Evolutionary conservation across 2,329 filamentous ascomycete genomes (phyloP), one percentile per base, ranked within the genome.

Genomic region (Penicillium sp.): DNA sequence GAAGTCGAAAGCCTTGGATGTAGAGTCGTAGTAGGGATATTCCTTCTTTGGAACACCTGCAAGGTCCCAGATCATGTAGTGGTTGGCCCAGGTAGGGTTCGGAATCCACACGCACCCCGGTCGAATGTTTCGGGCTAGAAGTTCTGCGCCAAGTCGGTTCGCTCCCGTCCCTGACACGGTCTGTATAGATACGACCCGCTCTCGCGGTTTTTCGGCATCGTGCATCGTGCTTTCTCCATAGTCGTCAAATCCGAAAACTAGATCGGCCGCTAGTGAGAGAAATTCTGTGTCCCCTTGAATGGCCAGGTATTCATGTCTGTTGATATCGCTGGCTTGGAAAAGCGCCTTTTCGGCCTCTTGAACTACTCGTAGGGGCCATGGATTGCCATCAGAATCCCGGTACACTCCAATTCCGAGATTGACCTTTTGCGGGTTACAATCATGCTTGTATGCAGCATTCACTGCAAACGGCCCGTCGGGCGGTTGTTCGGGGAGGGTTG

Each of bases 151-250:
- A 41, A 96, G 77, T 70, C 96, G 92, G 63, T 95, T 87, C 58
- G 93, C 92, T 63, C 93, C 93, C 54, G 94, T 97, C 60, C 93
- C 93, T 50, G 93, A 96, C 74, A 97, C 93, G 66, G 92, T 93
- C 77, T 97, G 93, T 34, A 96, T 74, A 31, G 90, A 92, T 54
- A 86, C 81, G 59, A 85, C 70, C 18, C 23, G 38, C 18, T 41
- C 13, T 18, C 69, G 63, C 72, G 77, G 4, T 69, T 31, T 51
- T 57, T 48, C 57, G 52, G 18, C 56, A 56, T 12, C 88, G 4
- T 18, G 12, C n/a, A 7, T 6, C 33, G 7, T 3, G 7, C 33
- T 36, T 6, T 9, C n/a, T 16, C 18, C n/a, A n/a, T 36, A 16
- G n/a, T 36, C 33, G 15, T 63, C 56, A 31, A 66, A 66, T 18